phyloP scores from a whole-genome alignment of 1,284 basidiomycete genomes.

The Naganishia sp. region DNA sequence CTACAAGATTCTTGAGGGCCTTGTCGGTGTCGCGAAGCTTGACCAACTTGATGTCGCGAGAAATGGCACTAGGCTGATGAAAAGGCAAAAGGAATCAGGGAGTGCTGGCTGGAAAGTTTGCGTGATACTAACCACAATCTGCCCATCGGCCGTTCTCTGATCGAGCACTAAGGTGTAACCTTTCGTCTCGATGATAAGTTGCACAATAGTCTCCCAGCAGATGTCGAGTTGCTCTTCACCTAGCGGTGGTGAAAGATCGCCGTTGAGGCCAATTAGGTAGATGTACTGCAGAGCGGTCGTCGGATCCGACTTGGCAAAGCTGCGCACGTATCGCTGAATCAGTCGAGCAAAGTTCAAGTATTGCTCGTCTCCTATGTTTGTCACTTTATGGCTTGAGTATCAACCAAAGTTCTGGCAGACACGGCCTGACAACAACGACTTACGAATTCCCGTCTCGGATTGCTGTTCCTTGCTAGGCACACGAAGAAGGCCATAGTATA shows the following conservation, averaged over 20 bases:
- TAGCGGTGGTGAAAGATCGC: slow-evolving; percentile 64
- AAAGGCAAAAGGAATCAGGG: background rate
- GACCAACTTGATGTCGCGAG: slow-evolving; percentile 76
- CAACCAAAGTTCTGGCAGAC: background rate
- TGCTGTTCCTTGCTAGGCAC: slow-evolving; percentile 75
- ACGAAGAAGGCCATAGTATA: slow-evolving; percentile 90
- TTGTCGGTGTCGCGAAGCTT: slow-evolving; percentile 69
- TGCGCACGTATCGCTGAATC: slow-evolving; percentile 88
- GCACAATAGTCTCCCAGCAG: slow-evolving; percentile 82
- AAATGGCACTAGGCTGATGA: slow-evolving; percentile 76
- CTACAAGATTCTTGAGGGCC: slow-evolving; percentile 80
- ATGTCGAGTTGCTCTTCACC: slow-evolving; percentile 81
- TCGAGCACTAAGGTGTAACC: slow-evolving; percentile 84
- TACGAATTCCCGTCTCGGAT: slow-evolving; percentile 78
- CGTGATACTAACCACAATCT: slow-evolving; percentile 69
- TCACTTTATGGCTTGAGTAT: background rate
- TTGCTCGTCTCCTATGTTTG: slow-evolving; percentile 16
- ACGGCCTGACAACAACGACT: slow-evolving; percentile 47
- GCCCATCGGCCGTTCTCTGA: slow-evolving; percentile 71
- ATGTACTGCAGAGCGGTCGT: slow-evolving; percentile 94
- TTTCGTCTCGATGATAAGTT: slow-evolving; percentile 84
- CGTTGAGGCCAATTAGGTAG: slow-evolving; percentile 79
- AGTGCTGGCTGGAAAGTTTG: background rate
- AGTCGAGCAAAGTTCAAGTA: slow-evolving; percentile 77
- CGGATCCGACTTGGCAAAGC: slow-evolving; percentile 87